A percentile compares a stretch with the other conserved stretches of the same genome.
Evolutionary conservation across 2,329 filamentous ascomycete genomes (phyloP).

Genomic region (Aspergillus tubingensis): DNA sequence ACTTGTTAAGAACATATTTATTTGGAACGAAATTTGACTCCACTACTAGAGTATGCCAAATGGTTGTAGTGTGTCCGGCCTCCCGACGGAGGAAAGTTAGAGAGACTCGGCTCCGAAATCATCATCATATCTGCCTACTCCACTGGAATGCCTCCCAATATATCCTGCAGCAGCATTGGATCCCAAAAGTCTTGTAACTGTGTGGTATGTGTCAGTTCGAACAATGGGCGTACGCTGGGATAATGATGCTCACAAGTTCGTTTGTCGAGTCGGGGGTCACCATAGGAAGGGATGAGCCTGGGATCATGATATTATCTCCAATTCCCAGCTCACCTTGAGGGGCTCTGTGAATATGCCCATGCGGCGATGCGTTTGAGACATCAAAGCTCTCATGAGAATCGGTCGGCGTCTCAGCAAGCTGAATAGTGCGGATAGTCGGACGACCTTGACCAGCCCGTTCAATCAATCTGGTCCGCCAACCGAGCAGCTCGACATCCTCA

Average conservation of each 20-base stretch:
- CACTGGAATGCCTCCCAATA: not conserved
- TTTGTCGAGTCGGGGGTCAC: slow-evolving; percentile 4
- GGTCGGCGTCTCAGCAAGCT: slow-evolving; percentile 1
- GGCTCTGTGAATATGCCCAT: not conserved
- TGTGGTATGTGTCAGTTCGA: not conserved
- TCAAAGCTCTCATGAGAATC: not conserved
- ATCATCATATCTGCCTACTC: not conserved
- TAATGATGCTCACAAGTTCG: not conserved
- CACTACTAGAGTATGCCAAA: too few species aligned
- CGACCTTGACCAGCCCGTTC: not conserved
- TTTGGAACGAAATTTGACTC: too few species aligned
- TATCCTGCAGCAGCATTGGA: slow-evolving; percentile 5
- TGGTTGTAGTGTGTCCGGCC: too few species aligned
- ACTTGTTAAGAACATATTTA: too few species aligned
- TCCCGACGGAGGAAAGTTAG: too few species aligned
- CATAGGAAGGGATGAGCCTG: not conserved
- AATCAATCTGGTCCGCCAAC: slow-evolving; percentile 3
- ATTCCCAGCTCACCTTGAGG: too few species aligned
- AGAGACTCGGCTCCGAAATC: not conserved
- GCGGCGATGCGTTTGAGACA: not conserved
- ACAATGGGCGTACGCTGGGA: not conserved
- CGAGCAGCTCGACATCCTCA: slow-evolving; percentile 3
- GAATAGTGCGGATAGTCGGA: slow-evolving; percentile 1
- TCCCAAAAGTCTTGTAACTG: slow-evolving; percentile 8
- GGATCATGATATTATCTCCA: not conserved